Evolutionary conservation across 2,329 filamentous ascomycete genomes (phyloP), one percentile per base, ranked within the genome.

Genomic region (Pseudocercospora eumusae): DNA sequence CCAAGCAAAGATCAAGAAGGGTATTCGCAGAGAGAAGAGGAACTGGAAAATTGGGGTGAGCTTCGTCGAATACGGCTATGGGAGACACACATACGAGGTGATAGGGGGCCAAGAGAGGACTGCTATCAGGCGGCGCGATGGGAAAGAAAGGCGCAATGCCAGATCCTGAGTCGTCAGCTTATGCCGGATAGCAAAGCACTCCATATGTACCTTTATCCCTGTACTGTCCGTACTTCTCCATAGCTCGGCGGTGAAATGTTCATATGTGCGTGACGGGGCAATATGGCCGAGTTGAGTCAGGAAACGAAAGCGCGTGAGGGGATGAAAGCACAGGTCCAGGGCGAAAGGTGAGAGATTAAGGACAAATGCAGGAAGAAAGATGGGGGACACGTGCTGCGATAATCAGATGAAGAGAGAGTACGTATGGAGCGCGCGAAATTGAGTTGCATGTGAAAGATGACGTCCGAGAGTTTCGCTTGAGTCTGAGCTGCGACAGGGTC

Each of bases 101-200:
- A 64, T 68, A 74, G 47, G 74, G 70, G 18, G 90, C 74, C 18
- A 91, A 80, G 15, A 86, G 82, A 67, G 86, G 85, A 63, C 90
- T 75, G 61, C 84, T 78, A 10, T 88, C 84, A 23, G 86, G 85
- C 6, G 88, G 85, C 18, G 87, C 83, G 59, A 93, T 84, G 15
- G 95, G 93, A 65, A 98, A 88, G 80, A 99, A 99, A 61, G 95
- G 95, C 67, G 95, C 91, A 75, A 99, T 96, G 71, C 95, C 93
- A 68, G 95, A 96, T 68, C 93, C 93, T 98, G 70, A 57, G 28
- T 62, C 62, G 64, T 70, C 65, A 70, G 65, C 36, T 62, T 53
- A 56, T 57, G 59, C 45, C 61, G 61, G 31, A 20, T 45, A 20
- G 25, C 31, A 20, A 31, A 18, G 33, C 21, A 47, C 25, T 53